A percentile compares a stretch with the other conserved stretches of the same genome.
phyloP scores from a whole-genome alignment of 139 green algal genomes.

The Dunaliella primolecta region DNA sequence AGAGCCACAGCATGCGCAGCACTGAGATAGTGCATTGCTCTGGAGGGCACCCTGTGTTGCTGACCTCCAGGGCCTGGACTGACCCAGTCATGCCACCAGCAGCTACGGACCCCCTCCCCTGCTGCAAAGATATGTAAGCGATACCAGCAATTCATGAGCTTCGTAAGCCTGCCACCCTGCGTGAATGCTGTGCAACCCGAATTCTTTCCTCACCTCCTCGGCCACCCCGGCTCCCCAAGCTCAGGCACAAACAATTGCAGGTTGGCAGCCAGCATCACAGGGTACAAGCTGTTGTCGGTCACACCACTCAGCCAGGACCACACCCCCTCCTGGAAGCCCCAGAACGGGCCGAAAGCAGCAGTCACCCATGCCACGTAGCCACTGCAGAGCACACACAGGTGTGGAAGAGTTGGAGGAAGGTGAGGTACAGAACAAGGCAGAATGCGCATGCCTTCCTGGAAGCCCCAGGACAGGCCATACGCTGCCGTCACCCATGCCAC shows the following conservation, averaged over 20 bases:
- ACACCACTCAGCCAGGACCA: constrained; percentile 89
- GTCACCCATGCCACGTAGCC: constrained; percentile 96
- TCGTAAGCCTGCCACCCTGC: too few relatives aligned
- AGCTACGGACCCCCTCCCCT: too few relatives aligned
- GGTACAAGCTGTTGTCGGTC: constrained; percentile 94
- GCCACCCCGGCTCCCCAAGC: constrained; percentile 35
- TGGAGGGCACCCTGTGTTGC: too few relatives aligned
- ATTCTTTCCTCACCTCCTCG: constrained; percentile 39
- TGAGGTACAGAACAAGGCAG: not conserved
- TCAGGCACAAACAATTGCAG: constrained; percentile 67
- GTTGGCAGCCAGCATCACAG: constrained; percentile 92
- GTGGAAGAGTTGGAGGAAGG: not conserved
- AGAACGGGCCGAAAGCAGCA: constrained; percentile 93
- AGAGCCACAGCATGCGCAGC: too few relatives aligned
- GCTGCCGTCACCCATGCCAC: constrained; percentile 95
- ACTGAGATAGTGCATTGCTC: too few relatives aligned
- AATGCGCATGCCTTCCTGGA: constrained; percentile 83
- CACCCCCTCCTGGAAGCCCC: constrained; percentile 92
- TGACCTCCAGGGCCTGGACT: too few relatives aligned
- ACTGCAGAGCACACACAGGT: not conserved
- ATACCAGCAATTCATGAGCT: too few relatives aligned
- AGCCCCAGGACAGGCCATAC: constrained; percentile 96
- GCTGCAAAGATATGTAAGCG: too few relatives aligned
- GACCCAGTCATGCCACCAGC: too few relatives aligned
- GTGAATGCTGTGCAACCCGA: too few relatives aligned